A percentile compares a stretch with the other conserved stretches of the same genome.
Conservation (phyloP, 2,329 filamentous ascomycete genomes). For the Ampelomyces quisqualis region DNA sequence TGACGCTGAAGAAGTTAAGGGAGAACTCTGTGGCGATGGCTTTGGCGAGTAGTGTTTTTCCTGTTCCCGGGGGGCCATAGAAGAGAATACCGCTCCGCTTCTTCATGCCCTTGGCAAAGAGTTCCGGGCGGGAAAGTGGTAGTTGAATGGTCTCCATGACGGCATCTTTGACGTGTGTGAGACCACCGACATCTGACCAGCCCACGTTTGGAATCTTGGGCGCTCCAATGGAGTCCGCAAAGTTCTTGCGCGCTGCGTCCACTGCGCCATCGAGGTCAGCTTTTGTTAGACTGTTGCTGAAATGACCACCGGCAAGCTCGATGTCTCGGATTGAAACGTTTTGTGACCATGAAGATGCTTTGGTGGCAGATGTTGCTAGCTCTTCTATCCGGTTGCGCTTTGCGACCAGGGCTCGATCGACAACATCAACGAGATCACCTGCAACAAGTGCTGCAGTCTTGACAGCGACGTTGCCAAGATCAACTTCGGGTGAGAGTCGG, state of each 20-base stretch:
- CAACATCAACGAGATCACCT: slow-evolving; percentile 89
- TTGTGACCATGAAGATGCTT: slow-evolving; percentile 34
- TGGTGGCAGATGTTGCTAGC: slow-evolving; percentile 57
- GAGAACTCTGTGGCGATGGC: slow-evolving; percentile 92
- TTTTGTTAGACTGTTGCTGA: slow-evolving; percentile 75
- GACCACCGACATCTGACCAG: slow-evolving; percentile 93
- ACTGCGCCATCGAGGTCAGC: slow-evolving; percentile 90
- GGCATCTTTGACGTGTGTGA: slow-evolving; percentile 94
- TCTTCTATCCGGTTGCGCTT: slow-evolving; percentile 72
- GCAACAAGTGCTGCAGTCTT: slow-evolving; percentile 96
- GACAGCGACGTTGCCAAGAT: slow-evolving; percentile 79
- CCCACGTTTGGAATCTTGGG: slow-evolving; percentile 97
- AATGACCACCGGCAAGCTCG: slow-evolving; percentile 80
- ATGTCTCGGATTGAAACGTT: slow-evolving; percentile 74
- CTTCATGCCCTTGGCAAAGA: slow-evolving; percentile 97
- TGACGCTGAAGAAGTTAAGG: slow-evolving; percentile 92
- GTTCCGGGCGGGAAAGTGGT: slow-evolving; percentile 83
- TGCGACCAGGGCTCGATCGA: slow-evolving; percentile 82
- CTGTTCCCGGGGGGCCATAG: slow-evolving; percentile 87
- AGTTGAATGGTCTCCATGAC: slow-evolving; percentile 95
- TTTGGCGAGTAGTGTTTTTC: slow-evolving; percentile 89
- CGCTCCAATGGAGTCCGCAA: slow-evolving; percentile 93
- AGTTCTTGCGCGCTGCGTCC: slow-evolving; percentile 94
- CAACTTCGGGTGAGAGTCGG: slow-evolving; percentile 77
- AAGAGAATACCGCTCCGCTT: slow-evolving; percentile 92